Evolutionary conservation across 2,329 filamentous ascomycete species (phyloP), one percentile per base, ranked within the genome.

Genomic region (Alternaria sp.): DNA sequence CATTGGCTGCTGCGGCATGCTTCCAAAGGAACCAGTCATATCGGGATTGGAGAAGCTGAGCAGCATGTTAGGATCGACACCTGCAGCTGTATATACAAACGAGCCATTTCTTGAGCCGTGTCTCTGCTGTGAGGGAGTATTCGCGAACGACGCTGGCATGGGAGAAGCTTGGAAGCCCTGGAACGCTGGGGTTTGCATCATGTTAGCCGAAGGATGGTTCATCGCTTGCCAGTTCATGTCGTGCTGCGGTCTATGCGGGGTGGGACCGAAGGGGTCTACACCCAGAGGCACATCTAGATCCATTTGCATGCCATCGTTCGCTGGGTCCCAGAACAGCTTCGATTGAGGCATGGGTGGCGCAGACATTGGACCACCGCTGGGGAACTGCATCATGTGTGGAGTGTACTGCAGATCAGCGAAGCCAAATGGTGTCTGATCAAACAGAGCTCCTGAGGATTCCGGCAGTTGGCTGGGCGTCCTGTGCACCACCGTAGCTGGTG

Each of bases 261-360:
- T 78, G 15, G 77, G 73, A 33, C 74, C 77, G 58, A 79, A 80
- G 11, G 76, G 75, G 56, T 79, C 77, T 47, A 71, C 70, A 3
- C 66, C 68, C 28, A 76, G 61, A 5, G 74, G 71, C 58, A 77
- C 68, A 56, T 79, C 77, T 53, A 79, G 63, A 58, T 80, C 78
- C 77, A 80, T 79, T 3, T 74, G 69, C 26, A 60, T 70, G 21
- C 62, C 65, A 53, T 78, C 75, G 60, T 70, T 74, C 4, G 67
- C 58, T 30, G 74, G 75, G 30, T 80, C 77, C 78, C 78, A 81
- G 55, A 80, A 79, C 10, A 80, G 64, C 4, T 76, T 78, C 5
- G 80, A 75, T 56, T 88, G 87, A 30, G 87, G 84, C 65, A 86
- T 84, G 53, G 85, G 82, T 25, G 87, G 87, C n/a, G 86, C 87